Evolutionary conservation across 306 rosid species (phyloP).

Genomic region (Rosa persica): DNA sequence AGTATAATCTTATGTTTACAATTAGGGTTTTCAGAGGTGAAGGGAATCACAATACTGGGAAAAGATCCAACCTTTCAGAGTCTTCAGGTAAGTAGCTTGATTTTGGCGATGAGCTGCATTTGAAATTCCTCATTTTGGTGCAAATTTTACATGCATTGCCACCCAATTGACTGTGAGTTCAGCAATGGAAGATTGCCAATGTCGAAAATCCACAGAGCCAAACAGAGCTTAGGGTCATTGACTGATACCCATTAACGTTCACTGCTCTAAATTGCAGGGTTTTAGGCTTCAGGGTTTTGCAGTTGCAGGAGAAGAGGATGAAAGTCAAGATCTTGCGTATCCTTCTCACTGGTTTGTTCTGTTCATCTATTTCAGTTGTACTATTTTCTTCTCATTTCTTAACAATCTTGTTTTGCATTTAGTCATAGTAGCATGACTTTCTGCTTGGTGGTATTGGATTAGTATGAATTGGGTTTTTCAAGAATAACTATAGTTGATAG

Average conservation of each 20-base stretch:
- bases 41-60: not conserved
- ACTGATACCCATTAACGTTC: not conserved
- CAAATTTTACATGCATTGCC: not conserved
- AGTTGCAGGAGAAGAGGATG: slow-evolving; percentile 35
- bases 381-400: not conserved
- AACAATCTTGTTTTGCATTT: not conserved
- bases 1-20: not conserved
- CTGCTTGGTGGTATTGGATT: slow-evolving; percentile 2
- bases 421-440: not conserved
- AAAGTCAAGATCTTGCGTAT: slow-evolving; percentile 65
- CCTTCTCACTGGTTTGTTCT: slow-evolving; percentile 29
- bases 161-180: not conserved
- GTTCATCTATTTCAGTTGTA: not conserved
- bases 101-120: not conserved
- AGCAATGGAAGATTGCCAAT: not conserved
- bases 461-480: not conserved
- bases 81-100: not conserved
- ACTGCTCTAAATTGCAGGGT: not conserved
- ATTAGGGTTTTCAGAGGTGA: not conserved
- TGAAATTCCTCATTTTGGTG: not conserved
- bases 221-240: not conserved
- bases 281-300: slow-evolving; percentile 18
- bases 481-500: not conserved
- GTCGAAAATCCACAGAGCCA: not conserved
- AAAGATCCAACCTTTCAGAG: not conserved